These are phyloP conservation scores for Cokeromyces recurvatus DNA, from an alignment of 371 early-diverging fungal genomes.

Conservation along the genomic window DNA sequence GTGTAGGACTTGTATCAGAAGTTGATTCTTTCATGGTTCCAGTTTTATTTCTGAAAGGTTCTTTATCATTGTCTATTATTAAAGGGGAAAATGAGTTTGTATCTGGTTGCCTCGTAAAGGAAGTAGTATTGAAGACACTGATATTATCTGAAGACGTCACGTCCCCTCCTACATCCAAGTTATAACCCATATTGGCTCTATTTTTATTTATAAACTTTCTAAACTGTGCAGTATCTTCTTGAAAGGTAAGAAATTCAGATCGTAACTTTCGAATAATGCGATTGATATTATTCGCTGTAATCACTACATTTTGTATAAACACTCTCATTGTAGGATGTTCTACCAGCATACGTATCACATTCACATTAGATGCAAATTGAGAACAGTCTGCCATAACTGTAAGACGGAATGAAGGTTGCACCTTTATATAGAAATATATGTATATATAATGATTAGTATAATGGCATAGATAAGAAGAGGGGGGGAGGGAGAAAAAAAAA, in stretches of 20 bases:
- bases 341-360: conserved; percentile 51
- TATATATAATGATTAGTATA: too few species aligned
- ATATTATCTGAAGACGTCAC: conserved; percentile 10
- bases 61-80: not conserved
- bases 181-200: conserved; percentile 39
- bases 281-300: conserved; percentile 50
- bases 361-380: conserved; percentile 62
- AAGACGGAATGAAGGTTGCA: conserved; percentile 56
- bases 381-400: conserved; percentile 77
- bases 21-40: not conserved
- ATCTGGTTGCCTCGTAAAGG: conserved; percentile 5
- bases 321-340: conserved; percentile 66
- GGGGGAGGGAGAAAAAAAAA: too few species aligned
- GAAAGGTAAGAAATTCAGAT: conserved; percentile 56
- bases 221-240: conserved; percentile 53
- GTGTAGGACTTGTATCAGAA: not conserved
- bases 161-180: conserved; percentile 48
- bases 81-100: conserved; percentile 4
- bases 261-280: conserved; percentile 50
- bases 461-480: too few species aligned
- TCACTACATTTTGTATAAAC: conserved; percentile 59
- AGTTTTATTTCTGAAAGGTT: not conserved
- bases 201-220: conserved; percentile 41
- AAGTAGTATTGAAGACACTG: conserved; percentile 24
- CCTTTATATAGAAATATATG: too few species aligned